Conservation (phyloP, 2,329 filamentous ascomycete species). For the Aspergillus pseudotamarii region DNA sequence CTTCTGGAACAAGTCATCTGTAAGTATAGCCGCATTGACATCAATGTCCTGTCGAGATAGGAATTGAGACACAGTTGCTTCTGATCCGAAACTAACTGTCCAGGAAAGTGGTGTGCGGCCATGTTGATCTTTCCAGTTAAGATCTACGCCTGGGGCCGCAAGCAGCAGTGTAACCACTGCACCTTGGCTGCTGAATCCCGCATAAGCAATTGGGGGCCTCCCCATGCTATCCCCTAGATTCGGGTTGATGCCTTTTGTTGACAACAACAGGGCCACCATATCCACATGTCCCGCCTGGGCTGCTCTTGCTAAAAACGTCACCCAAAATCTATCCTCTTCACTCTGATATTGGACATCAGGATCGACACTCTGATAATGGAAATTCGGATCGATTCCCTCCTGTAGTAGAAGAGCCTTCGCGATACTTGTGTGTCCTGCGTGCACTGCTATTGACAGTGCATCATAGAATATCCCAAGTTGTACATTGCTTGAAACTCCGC, state of each 20-base stretch:
- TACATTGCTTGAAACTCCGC: background rate
- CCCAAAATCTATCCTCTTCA: background rate
- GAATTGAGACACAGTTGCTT: background rate
- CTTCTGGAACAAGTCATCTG: background rate
- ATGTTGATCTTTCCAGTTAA: background rate
- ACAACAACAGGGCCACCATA: background rate
- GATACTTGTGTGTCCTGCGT: background rate
- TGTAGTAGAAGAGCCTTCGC: background rate
- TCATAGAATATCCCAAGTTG: background rate
- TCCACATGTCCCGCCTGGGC: background rate
- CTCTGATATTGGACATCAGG: background rate
- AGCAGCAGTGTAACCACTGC: background rate
- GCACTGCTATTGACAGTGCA: background rate
- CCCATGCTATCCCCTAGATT: background rate
- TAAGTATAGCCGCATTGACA: background rate
- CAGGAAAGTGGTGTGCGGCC: background rate
- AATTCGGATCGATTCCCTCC: background rate
- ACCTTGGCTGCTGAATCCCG: background rate
- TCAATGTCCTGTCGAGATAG: background rate
- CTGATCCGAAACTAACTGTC: background rate
- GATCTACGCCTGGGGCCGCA: background rate
- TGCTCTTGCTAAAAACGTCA: background rate
- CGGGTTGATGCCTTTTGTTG: background rate
- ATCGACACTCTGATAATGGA: background rate
- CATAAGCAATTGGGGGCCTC: background rate